Percentiles rank a stretch among this genome's conserved stretches.
Conservation (phyloP, 768 basidiomycete species). For the Paxillus ammoniavirescens region DNA sequence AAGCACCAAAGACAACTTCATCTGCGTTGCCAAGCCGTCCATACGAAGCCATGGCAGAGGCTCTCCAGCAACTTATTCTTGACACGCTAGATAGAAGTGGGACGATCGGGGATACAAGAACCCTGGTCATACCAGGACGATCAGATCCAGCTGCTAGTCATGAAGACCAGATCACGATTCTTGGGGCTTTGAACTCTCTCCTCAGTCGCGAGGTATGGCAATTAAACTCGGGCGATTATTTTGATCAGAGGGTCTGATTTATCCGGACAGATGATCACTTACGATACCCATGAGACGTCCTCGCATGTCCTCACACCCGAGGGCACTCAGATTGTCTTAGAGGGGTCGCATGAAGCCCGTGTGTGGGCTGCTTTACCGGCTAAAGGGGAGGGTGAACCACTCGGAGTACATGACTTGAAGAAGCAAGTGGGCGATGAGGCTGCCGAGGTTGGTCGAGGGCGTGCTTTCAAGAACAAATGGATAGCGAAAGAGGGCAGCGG, state of each 20-base stretch:
- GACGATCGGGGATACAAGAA: conserved; percentile 65
- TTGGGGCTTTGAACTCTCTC: conserved; percentile 91
- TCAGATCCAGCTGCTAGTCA: conserved; percentile 54
- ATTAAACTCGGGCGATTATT: conserved; percentile 3
- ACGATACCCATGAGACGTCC: conserved; percentile 73
- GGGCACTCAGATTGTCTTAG: conserved; percentile 70
- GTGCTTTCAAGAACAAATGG: conserved; percentile 98
- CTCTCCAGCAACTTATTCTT: conserved; percentile 77
- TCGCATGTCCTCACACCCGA: conserved; percentile 79
- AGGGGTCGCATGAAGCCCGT: conserved; percentile 93
- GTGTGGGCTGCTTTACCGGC: conserved; percentile 84
- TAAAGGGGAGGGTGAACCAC: conserved; percentile 66
- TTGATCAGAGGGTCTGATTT: conserved; percentile 11
- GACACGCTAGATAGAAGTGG: conserved; percentile 60
- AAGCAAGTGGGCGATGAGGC: conserved; percentile 79
- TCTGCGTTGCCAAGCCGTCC: conserved; percentile 3
- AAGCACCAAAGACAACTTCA: neutral
- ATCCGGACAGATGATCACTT: conserved; percentile 70
- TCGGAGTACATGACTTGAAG: conserved; percentile 69
- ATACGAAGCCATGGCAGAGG: conserved; percentile 58
- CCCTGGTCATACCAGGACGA: conserved; percentile 65
- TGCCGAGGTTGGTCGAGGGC: conserved; percentile 90
- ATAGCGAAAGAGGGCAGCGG: conserved; percentile 88
- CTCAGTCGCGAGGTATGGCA: conserved; percentile 74
- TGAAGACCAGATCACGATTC: conserved; percentile 80